Evolutionary conservation across 2,329 filamentous ascomycete species (phyloP), one percentile per base, ranked within the genome.

Genomic region (Zalaria sp.): DNA sequence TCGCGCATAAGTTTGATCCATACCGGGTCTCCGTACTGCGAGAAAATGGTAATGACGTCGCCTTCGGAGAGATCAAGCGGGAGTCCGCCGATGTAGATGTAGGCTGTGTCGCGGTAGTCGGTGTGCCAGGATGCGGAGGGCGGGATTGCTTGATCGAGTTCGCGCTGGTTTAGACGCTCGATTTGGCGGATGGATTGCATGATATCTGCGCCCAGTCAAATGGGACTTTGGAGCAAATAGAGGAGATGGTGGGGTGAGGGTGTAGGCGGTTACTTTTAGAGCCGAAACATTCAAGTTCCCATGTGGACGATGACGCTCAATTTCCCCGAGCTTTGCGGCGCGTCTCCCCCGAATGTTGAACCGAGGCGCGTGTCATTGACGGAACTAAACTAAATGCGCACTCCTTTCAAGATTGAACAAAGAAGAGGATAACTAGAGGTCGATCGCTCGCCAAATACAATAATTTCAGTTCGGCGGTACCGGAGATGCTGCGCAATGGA

Each of bases 131-230:
- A 95, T 48, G 82, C 89, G 63, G 87, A 79, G 35, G 88, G 81
- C 2, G 81, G 73, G 51, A 86, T 88, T 53, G 81, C 85, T 59
- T 86, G 80, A 61, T 95, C 88, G 47, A 98, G 83, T 64, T 98
- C 91, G 52, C 80, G 81, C 67, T 91, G 86, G 61, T 98, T 98
- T 45, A 98, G 81, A 59, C 81, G 79, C 61, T 93, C 84, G 46
- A 95, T 91, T 44, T 87, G 81, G 53, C 87, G 83, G 52, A 98
- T 91, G 52, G 85, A 81, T 60, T 98, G 95, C 91, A 98, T 98
- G 27, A 51, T 67, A 18, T 18, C 18, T 18, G 18, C 18, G 18
- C 18, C 18, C 18, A 18, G 18, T 18, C 18, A 18, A 18, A 18
- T 18, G 18, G 18, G 18, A 18, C 18, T 18, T 18, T 18, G 18